phyloP scores from a whole-genome alignment of 441 rosid species.

The Mallotus japonicus region DNA sequence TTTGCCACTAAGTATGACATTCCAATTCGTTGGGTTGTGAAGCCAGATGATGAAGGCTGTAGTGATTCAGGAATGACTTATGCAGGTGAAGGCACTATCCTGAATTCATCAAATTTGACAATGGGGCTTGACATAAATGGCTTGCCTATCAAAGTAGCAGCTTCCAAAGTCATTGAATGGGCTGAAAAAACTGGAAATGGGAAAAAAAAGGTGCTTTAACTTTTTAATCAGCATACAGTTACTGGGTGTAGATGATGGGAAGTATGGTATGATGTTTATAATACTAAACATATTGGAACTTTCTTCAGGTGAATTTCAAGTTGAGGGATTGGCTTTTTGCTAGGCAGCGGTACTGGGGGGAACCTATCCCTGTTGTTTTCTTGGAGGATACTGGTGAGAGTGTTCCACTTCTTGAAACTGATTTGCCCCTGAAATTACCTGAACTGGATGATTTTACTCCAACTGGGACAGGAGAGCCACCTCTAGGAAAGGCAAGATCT shows the following conservation, averaged over 20 bases:
- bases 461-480: conserved; percentile 94
- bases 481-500: conserved; percentile 71
- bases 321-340: conserved; percentile 99
- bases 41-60: conserved; percentile 39
- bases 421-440: conserved; percentile 82
- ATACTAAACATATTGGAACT: conserved; percentile 2
- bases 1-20: conserved; percentile 76
- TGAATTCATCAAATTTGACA: conserved; percentile 60
- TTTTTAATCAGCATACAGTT: neutral
- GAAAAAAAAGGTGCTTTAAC: conserved; percentile 67
- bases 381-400: conserved; percentile 65
- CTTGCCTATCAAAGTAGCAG: conserved; percentile 64
- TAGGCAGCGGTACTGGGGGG: conserved; percentile 99
- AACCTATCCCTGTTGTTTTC: conserved; percentile 89
- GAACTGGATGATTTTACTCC: conserved; percentile 96
- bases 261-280: conserved; percentile 15
- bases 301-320: conserved; percentile 82
- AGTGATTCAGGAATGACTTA: conserved; percentile 50
- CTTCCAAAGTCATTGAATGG: conserved; percentile 73
- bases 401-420: conserved; percentile 67
- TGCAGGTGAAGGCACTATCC: conserved; percentile 55
- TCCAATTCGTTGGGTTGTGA: conserved; percentile 75
- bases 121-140: conserved; percentile 82
- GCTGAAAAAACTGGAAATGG: conserved; percentile 78
- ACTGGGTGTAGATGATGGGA: conserved; percentile 1